Conservation (phyloP, 805 yeast genomes). For the Nematodospora valgi region DNA sequence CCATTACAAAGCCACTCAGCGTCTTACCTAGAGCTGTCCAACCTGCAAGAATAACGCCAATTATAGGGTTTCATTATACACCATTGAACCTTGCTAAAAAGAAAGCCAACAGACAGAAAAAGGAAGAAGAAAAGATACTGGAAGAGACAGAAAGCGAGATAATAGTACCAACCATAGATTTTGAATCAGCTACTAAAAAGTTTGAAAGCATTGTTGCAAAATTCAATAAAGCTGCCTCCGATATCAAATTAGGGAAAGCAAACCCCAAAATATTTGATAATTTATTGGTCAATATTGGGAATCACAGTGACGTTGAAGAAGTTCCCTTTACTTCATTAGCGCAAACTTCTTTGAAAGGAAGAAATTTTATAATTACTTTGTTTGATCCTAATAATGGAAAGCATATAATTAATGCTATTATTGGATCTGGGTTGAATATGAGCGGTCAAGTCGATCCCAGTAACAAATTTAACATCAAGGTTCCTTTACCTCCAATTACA, state of each 20-base stretch:
- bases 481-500: slow-evolving; percentile 73
- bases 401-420: slow-evolving; percentile 64
- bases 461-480: slow-evolving; percentile 69
- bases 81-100: background rate
- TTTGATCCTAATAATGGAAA: slow-evolving; percentile 79
- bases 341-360: slow-evolving; percentile 66
- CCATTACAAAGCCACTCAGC: too few relatives aligned
- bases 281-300: slow-evolving; percentile 45
- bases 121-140: slow-evolving; percentile 2
- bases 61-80: background rate
- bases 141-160: slow-evolving; percentile 14
- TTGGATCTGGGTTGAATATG: slow-evolving; percentile 66
- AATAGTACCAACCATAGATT: slow-evolving; percentile 21
- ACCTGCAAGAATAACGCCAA: too few relatives aligned
- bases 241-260: slow-evolving; percentile 65
- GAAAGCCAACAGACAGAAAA: background rate
- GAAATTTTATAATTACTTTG: slow-evolving; percentile 72
- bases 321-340: slow-evolving; percentile 62
- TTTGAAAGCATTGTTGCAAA: slow-evolving; percentile 49
- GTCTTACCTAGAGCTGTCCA: too few relatives aligned
- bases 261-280: slow-evolving; percentile 65
- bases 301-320: slow-evolving; percentile 38
- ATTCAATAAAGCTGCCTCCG: slow-evolving; percentile 56
- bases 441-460: slow-evolving; percentile 76
- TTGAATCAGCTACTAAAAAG: slow-evolving; percentile 36